These are phyloP conservation scores for Aspergillus calidoustus DNA, from an alignment of 2,329 filamentous ascomycete species.

Conservation along the genomic window DNA sequence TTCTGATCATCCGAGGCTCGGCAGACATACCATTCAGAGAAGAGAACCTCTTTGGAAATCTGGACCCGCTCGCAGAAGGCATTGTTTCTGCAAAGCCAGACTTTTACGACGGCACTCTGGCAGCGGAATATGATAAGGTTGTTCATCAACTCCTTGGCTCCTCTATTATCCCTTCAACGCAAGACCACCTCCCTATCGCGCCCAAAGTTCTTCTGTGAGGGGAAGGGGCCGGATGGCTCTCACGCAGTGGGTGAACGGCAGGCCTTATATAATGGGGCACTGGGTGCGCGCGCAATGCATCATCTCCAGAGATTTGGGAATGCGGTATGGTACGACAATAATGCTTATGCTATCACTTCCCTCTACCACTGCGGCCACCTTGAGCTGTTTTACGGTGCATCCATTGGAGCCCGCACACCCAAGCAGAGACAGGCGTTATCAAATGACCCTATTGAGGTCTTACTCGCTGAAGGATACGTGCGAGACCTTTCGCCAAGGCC, in stretches of 20 bases:
- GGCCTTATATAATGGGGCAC: neutral
- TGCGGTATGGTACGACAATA: neutral
- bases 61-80: neutral
- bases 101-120: neutral
- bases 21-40: neutral
- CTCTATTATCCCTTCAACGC: neutral
- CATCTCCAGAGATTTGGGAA: neutral
- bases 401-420: neutral
- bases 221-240: neutral
- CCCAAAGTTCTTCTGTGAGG: neutral
- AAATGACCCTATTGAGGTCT: neutral
- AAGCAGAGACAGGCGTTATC: neutral
- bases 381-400: neutral
- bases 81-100: neutral
- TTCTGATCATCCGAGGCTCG: neutral
- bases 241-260: neutral
- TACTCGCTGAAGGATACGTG: neutral
- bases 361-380: neutral
- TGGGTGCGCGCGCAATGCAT: neutral
- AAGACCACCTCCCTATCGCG: neutral
- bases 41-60: neutral
- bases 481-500: neutral
- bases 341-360: neutral
- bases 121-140: neutral
- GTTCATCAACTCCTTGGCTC: neutral